These are phyloP conservation scores for Hydnum rufescens DNA, from an alignment of 768 basidiomycete species.

Conservation along the genomic window DNA sequence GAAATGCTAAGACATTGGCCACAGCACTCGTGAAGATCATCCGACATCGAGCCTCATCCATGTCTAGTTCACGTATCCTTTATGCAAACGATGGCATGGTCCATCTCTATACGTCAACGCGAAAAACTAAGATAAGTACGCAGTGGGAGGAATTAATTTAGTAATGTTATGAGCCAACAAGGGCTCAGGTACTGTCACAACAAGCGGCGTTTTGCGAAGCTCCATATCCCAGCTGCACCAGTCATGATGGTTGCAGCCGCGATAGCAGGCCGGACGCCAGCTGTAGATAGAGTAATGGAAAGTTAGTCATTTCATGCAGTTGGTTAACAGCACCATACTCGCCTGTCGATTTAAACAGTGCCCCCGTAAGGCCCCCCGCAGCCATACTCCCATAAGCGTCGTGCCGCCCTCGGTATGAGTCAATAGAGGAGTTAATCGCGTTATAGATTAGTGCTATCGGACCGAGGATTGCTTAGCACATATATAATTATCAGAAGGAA, in stretches of 20 bases:
- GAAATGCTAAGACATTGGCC: too few species aligned
- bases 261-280: slow-evolving; percentile 77
- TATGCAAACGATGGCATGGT: too few species aligned
- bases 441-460: background rate
- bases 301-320: slow-evolving; percentile 12
- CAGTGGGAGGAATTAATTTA: too few species aligned
- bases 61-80: too few species aligned
- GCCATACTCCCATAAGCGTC: slow-evolving; percentile 82
- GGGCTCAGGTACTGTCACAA: too few species aligned
- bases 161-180: too few species aligned
- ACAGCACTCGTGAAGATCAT: too few species aligned
- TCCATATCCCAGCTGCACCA: slow-evolving; percentile 81
- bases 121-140: too few species aligned
- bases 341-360: slow-evolving; percentile 89
- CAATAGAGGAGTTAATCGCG: background rate
- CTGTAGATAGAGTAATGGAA: slow-evolving; percentile 33
- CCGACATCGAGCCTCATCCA: too few species aligned
- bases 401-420: slow-evolving; percentile 58
- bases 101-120: too few species aligned
- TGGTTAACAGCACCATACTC: slow-evolving; percentile 20
- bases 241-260: slow-evolving; percentile 81
- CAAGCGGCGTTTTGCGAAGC: slow-evolving; percentile 79
- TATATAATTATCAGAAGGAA: background rate
- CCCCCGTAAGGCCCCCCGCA: slow-evolving; percentile 80
- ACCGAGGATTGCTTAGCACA: background rate